phyloP scores from a whole-genome alignment of 345 rosid species.

The Eucalyptus tenuipes region DNA sequence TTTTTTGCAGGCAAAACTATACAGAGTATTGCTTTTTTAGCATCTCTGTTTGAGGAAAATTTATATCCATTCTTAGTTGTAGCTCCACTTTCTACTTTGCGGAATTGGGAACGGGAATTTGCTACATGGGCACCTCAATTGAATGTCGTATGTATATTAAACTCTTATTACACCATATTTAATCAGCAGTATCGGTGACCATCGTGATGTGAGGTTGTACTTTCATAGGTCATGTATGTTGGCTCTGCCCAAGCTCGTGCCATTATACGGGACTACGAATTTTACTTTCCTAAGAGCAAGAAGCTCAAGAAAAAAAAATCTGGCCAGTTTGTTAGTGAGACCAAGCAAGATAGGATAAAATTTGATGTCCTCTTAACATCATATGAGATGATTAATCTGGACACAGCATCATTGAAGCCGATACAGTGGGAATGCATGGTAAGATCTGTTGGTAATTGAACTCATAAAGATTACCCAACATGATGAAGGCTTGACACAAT shows the following conservation, averaged over 20 bases:
- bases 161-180: neutral
- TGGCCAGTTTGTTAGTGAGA: conserved; percentile 64
- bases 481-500: neutral
- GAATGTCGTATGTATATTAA: conserved; percentile 76
- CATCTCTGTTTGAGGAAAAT: conserved; percentile 72
- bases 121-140: conserved; percentile 98
- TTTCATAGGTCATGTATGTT: conserved; percentile 76
- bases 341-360: conserved; percentile 91
- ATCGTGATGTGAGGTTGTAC: neutral
- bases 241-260: conserved; percentile 85
- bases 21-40: conserved; percentile 97
- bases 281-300: conserved; percentile 66
- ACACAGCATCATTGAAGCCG: conserved; percentile 68
- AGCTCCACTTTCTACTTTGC: conserved; percentile 96
- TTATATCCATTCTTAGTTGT: conserved; percentile 78
- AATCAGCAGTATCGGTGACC: neutral
- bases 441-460: conserved; percentile 4
- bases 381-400: conserved; percentile 95
- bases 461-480: conserved; percentile 6
- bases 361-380: conserved; percentile 98
- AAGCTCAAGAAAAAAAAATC: conserved; percentile 89
- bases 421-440: conserved; percentile 99
- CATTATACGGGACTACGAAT: conserved; percentile 86
- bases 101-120: conserved; percentile 99
- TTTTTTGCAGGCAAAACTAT: conserved; percentile 80